These are phyloP conservation scores for Cinnamomum micranthum DNA, from an alignment of 164 flowering plant genomes.

Conservation along the genomic window DNA sequence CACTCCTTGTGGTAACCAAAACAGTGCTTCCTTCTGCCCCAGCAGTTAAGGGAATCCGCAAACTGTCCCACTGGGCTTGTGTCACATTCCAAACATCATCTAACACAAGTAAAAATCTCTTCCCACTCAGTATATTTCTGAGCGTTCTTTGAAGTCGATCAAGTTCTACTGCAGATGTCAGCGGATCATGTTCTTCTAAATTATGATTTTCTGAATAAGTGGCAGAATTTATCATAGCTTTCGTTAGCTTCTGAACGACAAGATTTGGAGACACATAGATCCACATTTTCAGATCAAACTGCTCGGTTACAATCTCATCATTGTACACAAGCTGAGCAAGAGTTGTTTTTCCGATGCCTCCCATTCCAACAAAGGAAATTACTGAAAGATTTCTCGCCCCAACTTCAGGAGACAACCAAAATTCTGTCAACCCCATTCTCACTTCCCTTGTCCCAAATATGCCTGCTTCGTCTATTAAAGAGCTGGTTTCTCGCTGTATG, in stretches of 20 bases:
- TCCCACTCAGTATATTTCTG: not conserved
- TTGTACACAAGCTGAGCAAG: conserved; percentile 7
- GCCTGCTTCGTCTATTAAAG: not conserved
- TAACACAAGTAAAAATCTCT: conserved; percentile 6
- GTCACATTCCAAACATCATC: conserved; percentile 10
- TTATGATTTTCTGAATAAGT: not conserved
- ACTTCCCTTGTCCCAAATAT: not conserved
- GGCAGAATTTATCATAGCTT: not conserved
- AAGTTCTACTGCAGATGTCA: not conserved
- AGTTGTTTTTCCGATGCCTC: conserved; percentile 11
- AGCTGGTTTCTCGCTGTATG: not conserved
- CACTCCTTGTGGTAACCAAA: conserved; percentile 5
- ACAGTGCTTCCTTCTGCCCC: conserved; percentile 4
- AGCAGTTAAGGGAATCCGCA: not conserved
- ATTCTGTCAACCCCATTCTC: not conserved
- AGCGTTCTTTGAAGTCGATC: not conserved
- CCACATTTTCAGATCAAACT: not conserved
- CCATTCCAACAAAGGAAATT: conserved; percentile 9
- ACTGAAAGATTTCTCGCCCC: not conserved
- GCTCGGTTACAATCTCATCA: not conserved
- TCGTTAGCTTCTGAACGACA: not conserved
- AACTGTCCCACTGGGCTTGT: not conserved
- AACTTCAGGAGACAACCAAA: not conserved
- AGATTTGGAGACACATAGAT: not conserved
- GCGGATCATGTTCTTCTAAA: not conserved